Percentiles rank a stretch among this genome's conserved stretches.
These are phyloP conservation scores for Pelargonium myrrhifolium DNA, from an alignment of 441 rosid species.

Conservation along the genomic window DNA sequence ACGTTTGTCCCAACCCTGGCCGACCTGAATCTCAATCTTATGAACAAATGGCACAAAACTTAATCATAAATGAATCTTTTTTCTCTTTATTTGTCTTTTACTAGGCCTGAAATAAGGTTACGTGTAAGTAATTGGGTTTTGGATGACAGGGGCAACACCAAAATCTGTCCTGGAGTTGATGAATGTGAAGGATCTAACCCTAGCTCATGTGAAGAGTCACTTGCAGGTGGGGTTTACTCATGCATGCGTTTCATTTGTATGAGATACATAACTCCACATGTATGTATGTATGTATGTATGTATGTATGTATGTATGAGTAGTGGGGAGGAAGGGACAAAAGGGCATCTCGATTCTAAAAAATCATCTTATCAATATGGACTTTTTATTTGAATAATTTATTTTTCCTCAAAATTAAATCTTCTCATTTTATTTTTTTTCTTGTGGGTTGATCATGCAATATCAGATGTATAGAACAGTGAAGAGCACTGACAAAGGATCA, in stretches of 20 bases:
- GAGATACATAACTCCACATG: no score
- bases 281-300: no score
- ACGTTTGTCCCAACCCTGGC: background rate
- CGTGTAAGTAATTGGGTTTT: slow-evolving; percentile 5
- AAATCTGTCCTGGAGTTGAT: slow-evolving; percentile 83
- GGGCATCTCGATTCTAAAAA: slow-evolving; percentile 31
- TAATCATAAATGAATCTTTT: no score
- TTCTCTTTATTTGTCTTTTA: no score
- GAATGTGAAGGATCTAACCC: slow-evolving; percentile 81
- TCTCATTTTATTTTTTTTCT: no score
- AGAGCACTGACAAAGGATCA: slow-evolving; percentile 83
- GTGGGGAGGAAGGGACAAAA: slow-evolving; percentile 42
- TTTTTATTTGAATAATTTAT: slow-evolving; percentile 17
- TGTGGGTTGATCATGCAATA: slow-evolving; percentile 35
- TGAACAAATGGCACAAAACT: no score
- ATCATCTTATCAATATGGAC: slow-evolving; percentile 34
- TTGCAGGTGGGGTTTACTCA: no score
- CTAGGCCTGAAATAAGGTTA: no score
- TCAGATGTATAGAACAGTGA: slow-evolving; percentile 99
- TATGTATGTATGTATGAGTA: slow-evolving; percentile 19
- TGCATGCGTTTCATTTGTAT: no score
- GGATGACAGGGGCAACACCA: slow-evolving; percentile 65
- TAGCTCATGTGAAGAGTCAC: slow-evolving; percentile 86
- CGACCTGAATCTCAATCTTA: background rate
- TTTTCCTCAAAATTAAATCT: no score